Percentiles rank a stretch among this genome's conserved stretches.
These are phyloP conservation scores for Apiospora pterosperma DNA, from an alignment of 2,329 filamentous ascomycete genomes.

Conservation along the genomic window DNA sequence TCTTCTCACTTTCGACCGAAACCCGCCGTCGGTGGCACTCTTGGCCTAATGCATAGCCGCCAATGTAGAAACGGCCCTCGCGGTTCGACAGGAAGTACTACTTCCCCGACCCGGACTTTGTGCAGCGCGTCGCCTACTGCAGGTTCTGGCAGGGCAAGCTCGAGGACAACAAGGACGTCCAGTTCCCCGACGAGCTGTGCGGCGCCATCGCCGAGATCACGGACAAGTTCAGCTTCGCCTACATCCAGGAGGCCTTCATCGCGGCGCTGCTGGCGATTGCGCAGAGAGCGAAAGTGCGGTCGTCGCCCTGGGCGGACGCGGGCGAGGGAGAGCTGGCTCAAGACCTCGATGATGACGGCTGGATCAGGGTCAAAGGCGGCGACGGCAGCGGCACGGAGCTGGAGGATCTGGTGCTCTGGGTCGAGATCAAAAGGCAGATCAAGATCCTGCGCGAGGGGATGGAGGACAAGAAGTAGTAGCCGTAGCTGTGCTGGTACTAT, in stretches of 20 bases:
- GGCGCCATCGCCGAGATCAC: conserved; percentile 59
- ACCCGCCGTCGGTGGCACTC: neutral
- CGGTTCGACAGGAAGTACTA: conserved; percentile 66
- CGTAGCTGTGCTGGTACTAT: neutral
- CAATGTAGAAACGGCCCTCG: conserved; percentile 64
- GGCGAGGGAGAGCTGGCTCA: conserved; percentile 17
- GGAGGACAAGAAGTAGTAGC: conserved; percentile 28
- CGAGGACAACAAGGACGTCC: conserved; percentile 51
- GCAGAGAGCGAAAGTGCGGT: conserved; percentile 15
- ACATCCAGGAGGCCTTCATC: conserved; percentile 68
- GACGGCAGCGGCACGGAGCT: conserved; percentile 33
- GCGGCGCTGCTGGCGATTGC: conserved; percentile 60
- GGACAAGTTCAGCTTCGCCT: conserved; percentile 64
- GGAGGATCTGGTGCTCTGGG: conserved; percentile 53
- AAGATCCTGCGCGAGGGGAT: conserved; percentile 58
- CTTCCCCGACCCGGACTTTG: conserved; percentile 54
- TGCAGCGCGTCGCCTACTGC: conserved; percentile 57
- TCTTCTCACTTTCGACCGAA: conserved; percentile 1
- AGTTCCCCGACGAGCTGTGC: conserved; percentile 58
- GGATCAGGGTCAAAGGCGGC: conserved; percentile 30
- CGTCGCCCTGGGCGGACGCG: conserved; percentile 20
- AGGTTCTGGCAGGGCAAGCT: conserved; percentile 61
- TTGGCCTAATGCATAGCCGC: too few relatives aligned
- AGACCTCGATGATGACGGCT: conserved; percentile 31
- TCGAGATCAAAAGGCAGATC: conserved; percentile 62